These are phyloP conservation scores for Stephania yunnanensis DNA, from an alignment of 164 flowering plant species.

Conservation along the genomic window DNA sequence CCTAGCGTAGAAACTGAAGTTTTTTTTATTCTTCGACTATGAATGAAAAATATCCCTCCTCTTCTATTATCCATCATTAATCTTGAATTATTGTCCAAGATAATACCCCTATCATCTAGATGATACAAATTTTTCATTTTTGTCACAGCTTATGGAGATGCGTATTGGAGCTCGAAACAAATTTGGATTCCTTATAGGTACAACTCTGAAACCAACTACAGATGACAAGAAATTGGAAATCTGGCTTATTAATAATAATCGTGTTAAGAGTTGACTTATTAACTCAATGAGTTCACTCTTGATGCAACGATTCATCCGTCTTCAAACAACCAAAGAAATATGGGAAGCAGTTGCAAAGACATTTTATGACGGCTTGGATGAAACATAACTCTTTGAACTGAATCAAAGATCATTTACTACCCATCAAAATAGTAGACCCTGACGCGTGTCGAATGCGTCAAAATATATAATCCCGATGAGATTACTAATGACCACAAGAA, in stretches of 20 bases:
- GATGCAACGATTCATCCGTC: conserved; percentile 4
- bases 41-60: no score
- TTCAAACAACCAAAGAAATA: conserved; percentile 5
- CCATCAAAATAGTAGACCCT: background rate
- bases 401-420: conserved; percentile 1
- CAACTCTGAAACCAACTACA: background rate
- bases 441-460: no score
- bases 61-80: no score
- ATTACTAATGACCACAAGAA: no score
- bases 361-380: background rate
- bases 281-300: background rate
- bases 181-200: background rate
- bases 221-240: background rate
- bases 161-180: background rate
- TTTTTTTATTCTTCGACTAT: no score
- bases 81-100: no score
- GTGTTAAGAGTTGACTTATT: conserved; percentile 7
- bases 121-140: background rate
- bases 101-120: background rate
- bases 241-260: background rate
- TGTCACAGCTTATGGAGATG: background rate
- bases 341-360: conserved; percentile 4
- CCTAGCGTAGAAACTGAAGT: no score
- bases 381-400: conserved; percentile 5
- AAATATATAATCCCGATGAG: no score